Conservation (phyloP, 2,329 filamentous ascomycete species). For the Triangularia setosa region DNA sequence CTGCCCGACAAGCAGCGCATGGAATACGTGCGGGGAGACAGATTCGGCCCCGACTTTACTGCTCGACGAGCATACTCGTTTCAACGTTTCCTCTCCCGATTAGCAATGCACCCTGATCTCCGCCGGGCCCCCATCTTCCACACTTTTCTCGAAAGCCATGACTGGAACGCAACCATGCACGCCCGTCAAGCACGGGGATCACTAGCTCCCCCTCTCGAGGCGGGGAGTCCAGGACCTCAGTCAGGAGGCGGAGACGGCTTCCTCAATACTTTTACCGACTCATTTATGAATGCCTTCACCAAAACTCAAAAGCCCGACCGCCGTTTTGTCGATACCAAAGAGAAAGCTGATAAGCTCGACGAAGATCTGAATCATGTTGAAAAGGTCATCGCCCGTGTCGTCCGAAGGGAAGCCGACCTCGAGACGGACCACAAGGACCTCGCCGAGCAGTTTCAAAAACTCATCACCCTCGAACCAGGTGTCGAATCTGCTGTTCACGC, state of each 20-base stretch:
- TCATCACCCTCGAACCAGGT: constrained; percentile 82
- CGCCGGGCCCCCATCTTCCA: constrained; percentile 79
- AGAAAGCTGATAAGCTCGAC: constrained; percentile 88
- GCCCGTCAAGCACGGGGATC: constrained; percentile 60
- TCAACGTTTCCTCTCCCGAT: constrained; percentile 81
- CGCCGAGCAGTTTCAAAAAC: constrained; percentile 89
- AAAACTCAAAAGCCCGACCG: constrained; percentile 95
- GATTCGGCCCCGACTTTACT: constrained; percentile 92
- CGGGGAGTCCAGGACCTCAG: neutral
- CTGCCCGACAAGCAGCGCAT: constrained; percentile 98
- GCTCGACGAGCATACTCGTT: constrained; percentile 82
- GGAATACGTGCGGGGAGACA: constrained; percentile 95
- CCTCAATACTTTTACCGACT: constrained; percentile 93
- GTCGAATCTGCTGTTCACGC: constrained; percentile 78
- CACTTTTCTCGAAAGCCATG: constrained; percentile 83
- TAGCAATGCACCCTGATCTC: constrained; percentile 84
- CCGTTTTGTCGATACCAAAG: constrained; percentile 89
- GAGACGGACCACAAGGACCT: constrained; percentile 86
- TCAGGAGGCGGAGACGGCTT: constrained; percentile 57
- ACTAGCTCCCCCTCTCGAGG: constrained; percentile 32
- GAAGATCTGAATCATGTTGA: constrained; percentile 91
- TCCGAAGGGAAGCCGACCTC: constrained; percentile 80
- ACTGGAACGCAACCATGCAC: constrained; percentile 97
- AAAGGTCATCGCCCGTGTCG: constrained; percentile 90
- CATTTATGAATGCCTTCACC: constrained; percentile 93